Evolutionary conservation across 106 monocot species (phyloP), one percentile per base, ranked within the genome.

Genomic region (Dendrobium catenatum): DNA sequence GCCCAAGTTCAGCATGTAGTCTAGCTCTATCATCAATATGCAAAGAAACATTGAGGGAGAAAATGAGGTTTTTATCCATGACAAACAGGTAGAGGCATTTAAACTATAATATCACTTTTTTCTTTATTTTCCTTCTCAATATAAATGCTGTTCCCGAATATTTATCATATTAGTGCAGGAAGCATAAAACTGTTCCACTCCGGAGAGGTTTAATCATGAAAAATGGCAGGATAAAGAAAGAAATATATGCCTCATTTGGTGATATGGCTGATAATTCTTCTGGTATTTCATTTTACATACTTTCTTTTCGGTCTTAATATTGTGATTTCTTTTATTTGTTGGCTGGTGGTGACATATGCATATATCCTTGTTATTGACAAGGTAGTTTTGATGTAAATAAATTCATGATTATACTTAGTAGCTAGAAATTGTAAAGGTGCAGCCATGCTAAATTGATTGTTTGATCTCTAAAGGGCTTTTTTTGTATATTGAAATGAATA

Each of bases 241-340:
- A 11, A 43, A 44, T 74, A 43, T 74, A 74, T n/a, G 74, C 74
- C 43, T 42, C 74, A 74, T 74, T 74, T 74, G 74, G 74, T 74
- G 74, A 44, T 44, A 44, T 42, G 43, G 74, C 74, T 44, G 43
- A 74, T 74, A 74, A 74, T 74, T 43, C 18, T n/a, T n/a, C 22
- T n/a, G 74, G 74, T 74, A 74, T 1, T 74, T 44, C 37, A 74
- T 22, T 20, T 74, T n/a, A 42, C 29, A 74, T 42, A 8, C 74
- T 74, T 10, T 74, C 17, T 42, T 73, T 8, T 19, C 4, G 7
- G 8, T 74, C 43, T 74, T 44, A 19, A 5, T 20, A n/a, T 22
- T 74, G 41, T 43, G 41, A 43, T 44, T 74, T 72, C 15, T 72
- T 51, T 29, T n/a, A 43, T 74, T 74, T n/a, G 43, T 42, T 0